phyloP scores from a whole-genome alignment of 1,284 basidiomycete species.

The Ganoderma multipileum region DNA sequence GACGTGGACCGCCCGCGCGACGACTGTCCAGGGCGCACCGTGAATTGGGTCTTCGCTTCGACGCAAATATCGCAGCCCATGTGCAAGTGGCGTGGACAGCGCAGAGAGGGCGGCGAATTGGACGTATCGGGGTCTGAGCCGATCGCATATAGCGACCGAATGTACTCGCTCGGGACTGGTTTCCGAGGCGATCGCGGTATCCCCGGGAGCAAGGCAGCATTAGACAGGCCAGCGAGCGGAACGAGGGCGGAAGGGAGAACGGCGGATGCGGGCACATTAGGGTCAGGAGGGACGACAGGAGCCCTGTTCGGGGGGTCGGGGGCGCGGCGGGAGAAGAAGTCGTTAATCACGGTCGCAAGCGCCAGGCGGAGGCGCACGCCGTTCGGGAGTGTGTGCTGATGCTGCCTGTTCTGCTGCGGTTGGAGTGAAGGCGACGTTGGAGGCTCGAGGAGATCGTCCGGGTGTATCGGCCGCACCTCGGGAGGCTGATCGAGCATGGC shows the following conservation, averaged over 20 bases:
- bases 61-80: conserved; percentile 78
- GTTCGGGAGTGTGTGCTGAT: conserved; percentile 74
- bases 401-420: conserved; percentile 39
- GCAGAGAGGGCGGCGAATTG: conserved; percentile 66
- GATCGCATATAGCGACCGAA: conserved; percentile 58
- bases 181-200: conserved; percentile 25
- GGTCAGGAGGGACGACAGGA: conserved; percentile 15
- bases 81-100: conserved; percentile 76
- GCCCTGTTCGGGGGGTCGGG: conserved; percentile 46
- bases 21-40: conserved; percentile 24
- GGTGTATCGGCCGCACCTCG: conserved; percentile 40
- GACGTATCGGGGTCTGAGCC: conserved; percentile 69
- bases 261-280: conserved; percentile 37
- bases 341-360: conserved; percentile 76
- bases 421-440: conserved; percentile 55
- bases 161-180: conserved; percentile 49
- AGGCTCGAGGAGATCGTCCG: conserved; percentile 44
- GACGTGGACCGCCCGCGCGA: conserved; percentile 30
- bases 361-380: conserved; percentile 80
- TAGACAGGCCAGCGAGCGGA: conserved; percentile 47
- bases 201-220: conserved; percentile 22
- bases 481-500: conserved; percentile 82
- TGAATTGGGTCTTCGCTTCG: conserved; percentile 50
- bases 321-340: conserved; percentile 76
- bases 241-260: conserved; percentile 47